These are phyloP conservation scores for Porcisia hertigi DNA, from an alignment of 208 protist genomes.

Conservation along the genomic window DNA sequence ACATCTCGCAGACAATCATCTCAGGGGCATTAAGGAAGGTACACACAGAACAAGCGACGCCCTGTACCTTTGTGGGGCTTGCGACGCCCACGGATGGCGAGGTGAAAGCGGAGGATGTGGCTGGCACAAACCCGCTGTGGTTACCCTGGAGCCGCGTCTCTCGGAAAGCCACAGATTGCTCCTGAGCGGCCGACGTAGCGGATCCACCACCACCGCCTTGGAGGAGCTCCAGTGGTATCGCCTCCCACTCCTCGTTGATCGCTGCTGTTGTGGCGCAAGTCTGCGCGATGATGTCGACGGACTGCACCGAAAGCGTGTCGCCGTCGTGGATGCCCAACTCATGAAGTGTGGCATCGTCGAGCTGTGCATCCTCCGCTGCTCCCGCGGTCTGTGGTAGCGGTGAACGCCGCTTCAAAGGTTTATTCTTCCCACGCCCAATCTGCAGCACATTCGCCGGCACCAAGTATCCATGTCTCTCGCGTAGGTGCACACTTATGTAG, in stretches of 20 bases:
- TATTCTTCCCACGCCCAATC: slow-evolving; percentile 53
- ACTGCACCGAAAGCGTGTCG: slow-evolving; percentile 64
- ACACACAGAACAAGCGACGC: slow-evolving; percentile 61
- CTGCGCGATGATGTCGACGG: slow-evolving; percentile 43
- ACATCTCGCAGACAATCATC: slow-evolving; percentile 82
- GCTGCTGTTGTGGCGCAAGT: slow-evolving; percentile 23
- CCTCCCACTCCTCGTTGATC: slow-evolving; percentile 58
- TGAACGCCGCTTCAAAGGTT: slow-evolving; percentile 44
- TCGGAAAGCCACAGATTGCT: slow-evolving; percentile 39
- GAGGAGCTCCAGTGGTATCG: slow-evolving; percentile 60
- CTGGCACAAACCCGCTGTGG: neutral
- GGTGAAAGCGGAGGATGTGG: neutral
- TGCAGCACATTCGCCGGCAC: slow-evolving; percentile 51
- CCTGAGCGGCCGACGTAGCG: slow-evolving; percentile 9
- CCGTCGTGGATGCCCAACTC: slow-evolving; percentile 73
- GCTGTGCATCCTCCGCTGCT: neutral
- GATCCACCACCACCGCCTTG: slow-evolving; percentile 17
- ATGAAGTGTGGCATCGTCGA: slow-evolving; percentile 59
- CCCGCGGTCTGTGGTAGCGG: neutral
- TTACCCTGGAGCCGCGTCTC: slow-evolving; percentile 44
- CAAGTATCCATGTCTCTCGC: slow-evolving; percentile 53
- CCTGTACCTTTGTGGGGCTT: slow-evolving; percentile 14
- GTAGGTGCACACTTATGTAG: slow-evolving; percentile 51
- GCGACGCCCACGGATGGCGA: neutral
- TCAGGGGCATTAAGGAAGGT: slow-evolving; percentile 75